Evolutionary conservation across 2,329 filamentous ascomycete genomes (phyloP), one percentile per base, ranked within the genome.

Genomic region (Pseudocercospora pini-densiflorae): DNA sequence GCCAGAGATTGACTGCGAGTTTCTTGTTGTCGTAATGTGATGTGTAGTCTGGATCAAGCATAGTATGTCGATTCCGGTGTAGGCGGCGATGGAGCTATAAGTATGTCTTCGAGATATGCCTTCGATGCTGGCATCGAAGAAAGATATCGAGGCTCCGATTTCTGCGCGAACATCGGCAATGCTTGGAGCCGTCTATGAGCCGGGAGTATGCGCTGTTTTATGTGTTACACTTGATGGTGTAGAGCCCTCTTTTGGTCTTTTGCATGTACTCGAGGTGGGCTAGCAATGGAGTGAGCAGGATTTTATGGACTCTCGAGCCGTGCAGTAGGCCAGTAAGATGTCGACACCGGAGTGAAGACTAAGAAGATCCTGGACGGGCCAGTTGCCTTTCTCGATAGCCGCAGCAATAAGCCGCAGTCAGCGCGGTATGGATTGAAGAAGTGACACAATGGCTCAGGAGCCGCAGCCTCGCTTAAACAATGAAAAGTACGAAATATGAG

Each of bases 401-500:
- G 64, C 61, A 67, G 62, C 54, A 53, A 57, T 66, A 51, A 65
- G 63, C 67, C 62, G 64, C 24, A 43, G 51, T 61, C 53, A 62
- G 55, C 61, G 66, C 65, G 23, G 66, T 67, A 61, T 62, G 57
- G 61, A 63, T 40, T 63, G 61, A 47, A 43, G 60, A 27, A 67
- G 66, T 68, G 49, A 49, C 65, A 70, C 69, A 66, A 54, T 63
- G 54, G 63, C 61, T 54, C 33, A 61, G 49, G 45, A 65, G 63
- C 43, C 60, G 62, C 62, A 64, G 62, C 62, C 47, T 71, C 66
- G 72, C 67, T 68, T 70, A 66, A 43, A 63, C 62, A 68, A 68
- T 66, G 53, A 71, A 69, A 71, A 67, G 66, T 51, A 66, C 29
- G 65, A 23, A 58, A 71, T 62, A 70, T 74, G 72, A 70, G 73